Conservation (phyloP, 805 yeast species). For the Ogataea populi-albae region DNA sequence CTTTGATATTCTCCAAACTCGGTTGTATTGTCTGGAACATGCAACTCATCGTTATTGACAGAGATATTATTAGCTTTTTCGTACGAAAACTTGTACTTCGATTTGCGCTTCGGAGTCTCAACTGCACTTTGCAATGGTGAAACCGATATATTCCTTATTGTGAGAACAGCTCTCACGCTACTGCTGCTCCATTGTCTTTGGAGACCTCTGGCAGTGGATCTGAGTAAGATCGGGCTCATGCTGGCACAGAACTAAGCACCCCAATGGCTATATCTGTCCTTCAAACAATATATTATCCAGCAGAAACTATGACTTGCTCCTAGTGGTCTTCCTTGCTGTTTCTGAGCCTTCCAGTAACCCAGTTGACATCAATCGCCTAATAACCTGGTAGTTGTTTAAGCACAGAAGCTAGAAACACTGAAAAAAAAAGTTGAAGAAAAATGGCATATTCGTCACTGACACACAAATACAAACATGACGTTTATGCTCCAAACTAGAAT, state of each 20-base stretch:
- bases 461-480: background rate
- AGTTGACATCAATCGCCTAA: too few relatives aligned
- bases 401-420: slow-evolving; percentile 1
- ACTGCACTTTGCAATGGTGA: slow-evolving; percentile 13
- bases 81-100: slow-evolving; percentile 26
- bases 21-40: slow-evolving; percentile 21
- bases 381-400: background rate
- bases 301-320: too few relatives aligned
- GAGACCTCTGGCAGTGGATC: too few relatives aligned
- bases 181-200: too few relatives aligned
- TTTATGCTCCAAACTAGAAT: too few relatives aligned
- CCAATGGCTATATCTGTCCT: too few relatives aligned
- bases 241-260: too few relatives aligned
- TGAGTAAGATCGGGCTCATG: too few relatives aligned
- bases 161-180: too few relatives aligned
- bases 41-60: slow-evolving; percentile 13
- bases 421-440: slow-evolving; percentile 11
- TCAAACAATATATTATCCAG: too few relatives aligned
- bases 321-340: too few relatives aligned
- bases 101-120: slow-evolving; percentile 10
- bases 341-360: too few relatives aligned
- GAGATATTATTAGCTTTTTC: slow-evolving; percentile 27
- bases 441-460: slow-evolving; percentile 7
- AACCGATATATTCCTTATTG: slow-evolving; percentile 10
- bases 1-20: slow-evolving; percentile 35